Base-by-base conservation (phyloP, 805 yeast species). In the Candida maesae region DNA sequence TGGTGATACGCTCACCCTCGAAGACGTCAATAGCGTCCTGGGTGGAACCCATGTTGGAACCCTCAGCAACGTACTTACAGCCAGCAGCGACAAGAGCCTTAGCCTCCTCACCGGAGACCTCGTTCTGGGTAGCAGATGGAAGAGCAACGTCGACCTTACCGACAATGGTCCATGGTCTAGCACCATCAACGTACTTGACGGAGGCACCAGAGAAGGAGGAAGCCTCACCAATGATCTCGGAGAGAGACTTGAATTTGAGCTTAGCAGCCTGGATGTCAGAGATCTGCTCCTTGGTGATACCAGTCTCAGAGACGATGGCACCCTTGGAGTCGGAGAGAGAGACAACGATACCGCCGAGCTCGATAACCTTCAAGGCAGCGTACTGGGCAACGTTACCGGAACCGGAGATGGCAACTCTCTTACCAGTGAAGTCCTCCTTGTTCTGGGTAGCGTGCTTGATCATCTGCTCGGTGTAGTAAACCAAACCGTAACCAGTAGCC, bases 31-130 rank as follows among this genome's bases (percentile, higher is more conserved):
- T 88, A 56, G 99, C 99, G 67, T 91, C 98, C 71, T 85, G 84
- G 58, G 97, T 90, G 56, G 95, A 91, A 65, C 99, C 98, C 99
- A 91, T 91, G 76, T 91, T 91, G 63, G 98, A 91, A 66, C 99
- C 99, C 79, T 91, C 99, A 58, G 99, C 98, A 63, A 91, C 81
- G 76, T 68, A 90, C 71, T 84, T 84, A 69, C 82, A 79, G 63
- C 97, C 98, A 51, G 93, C 84, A 58, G 85, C 90, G 55, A 91
- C 81, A 63, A 91, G 81, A 61, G 91, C 87, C 76, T 84, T 80
- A 52, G 99, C 99, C 76, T 91, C 99, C 52, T 83, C 95, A 63
- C 93, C 96, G 56, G 93, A 80, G 51, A 91, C 91, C 77, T 91
- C 99, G 73, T 91, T 91, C 74, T 91, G 99, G 49, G 99, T 91